A percentile compares a stretch with the other conserved stretches of the same genome.
phyloP scores from a whole-genome alignment of 225 moss, liverwort and hornwort species.

The Pseudoscleropodium purum region DNA sequence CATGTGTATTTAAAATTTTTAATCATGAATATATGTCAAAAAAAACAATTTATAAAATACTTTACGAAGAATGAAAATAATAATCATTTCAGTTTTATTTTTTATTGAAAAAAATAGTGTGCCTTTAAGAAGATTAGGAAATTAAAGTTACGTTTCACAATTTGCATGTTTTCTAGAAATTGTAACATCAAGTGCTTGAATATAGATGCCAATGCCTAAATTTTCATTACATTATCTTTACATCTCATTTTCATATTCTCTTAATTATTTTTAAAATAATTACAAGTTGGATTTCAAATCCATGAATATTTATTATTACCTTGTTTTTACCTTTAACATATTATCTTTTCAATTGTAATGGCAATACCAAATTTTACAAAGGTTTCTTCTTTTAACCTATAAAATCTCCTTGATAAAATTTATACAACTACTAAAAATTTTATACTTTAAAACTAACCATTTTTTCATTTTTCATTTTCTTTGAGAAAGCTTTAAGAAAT shows the following conservation, averaged over 20 bases:
- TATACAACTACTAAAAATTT: not conserved
- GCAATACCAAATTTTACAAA: not conserved
- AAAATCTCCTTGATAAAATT: not conserved
- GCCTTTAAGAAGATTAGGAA: not conserved
- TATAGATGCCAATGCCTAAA: not conserved
- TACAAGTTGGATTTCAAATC: not conserved
- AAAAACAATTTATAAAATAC: not conserved
- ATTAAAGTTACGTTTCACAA: not conserved
- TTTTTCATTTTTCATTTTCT: not conserved
- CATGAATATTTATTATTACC: not conserved
- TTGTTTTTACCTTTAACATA: not conserved
- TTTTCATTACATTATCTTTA: not conserved
- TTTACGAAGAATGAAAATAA: not conserved
- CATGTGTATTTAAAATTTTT: not conserved
- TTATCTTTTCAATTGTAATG: not conserved
- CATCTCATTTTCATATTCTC: not conserved
- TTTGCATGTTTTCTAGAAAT: not conserved
- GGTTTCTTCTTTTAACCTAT: not conserved
- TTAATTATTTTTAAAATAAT: not conserved
- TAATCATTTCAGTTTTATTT: not conserved
- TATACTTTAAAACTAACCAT: too few relatives aligned
- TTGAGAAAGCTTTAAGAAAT: not conserved
- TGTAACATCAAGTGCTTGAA: not conserved
- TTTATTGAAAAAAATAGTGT: rapidly evolving
- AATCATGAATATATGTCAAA: not conserved